These are phyloP conservation scores for Neonothopanus nambi DNA, from an alignment of 1,284 basidiomycete species.

Conservation along the genomic window DNA sequence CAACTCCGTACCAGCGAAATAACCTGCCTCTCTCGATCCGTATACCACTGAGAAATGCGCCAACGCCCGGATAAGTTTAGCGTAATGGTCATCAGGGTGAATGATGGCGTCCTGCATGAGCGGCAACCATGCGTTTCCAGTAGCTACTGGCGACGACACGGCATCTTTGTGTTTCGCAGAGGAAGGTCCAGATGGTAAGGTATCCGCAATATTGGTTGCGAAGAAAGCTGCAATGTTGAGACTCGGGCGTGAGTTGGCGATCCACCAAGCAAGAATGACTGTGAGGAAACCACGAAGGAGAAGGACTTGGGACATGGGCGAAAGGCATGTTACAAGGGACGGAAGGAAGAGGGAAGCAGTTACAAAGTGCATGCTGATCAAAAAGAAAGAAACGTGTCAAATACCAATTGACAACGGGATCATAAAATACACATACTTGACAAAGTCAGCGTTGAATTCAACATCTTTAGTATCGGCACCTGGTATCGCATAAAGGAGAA, in stretches of 20 bases:
- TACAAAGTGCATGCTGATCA: conserved; percentile 50
- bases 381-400: background rate
- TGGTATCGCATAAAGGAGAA: conserved; percentile 42
- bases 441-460: conserved; percentile 46
- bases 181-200: too few species aligned
- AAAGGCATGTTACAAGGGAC: conserved; percentile 38
- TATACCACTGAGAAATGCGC: conserved; percentile 52
- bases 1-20: conserved; percentile 42
- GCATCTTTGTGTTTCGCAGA: too few species aligned
- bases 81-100: conserved; percentile 64
- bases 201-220: too few species aligned
- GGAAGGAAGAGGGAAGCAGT: conserved; percentile 54
- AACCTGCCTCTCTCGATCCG: conserved; percentile 40
- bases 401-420: background rate
- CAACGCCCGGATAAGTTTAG: conserved; percentile 58
- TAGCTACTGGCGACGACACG: conserved; percentile 14
- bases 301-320: conserved; percentile 36
- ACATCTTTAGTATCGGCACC: conserved; percentile 32
- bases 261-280: conserved; percentile 39
- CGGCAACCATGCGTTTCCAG: conserved; percentile 11
- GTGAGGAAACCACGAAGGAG: conserved; percentile 46
- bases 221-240: too few species aligned
- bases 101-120: conserved; percentile 32
- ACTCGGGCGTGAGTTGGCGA: conserved; percentile 40
- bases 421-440: conserved; percentile 42